Evolutionary conservation across 306 rosid genomes (phyloP), one percentile per base, ranked within the genome.

Genomic region (Cucumis sativus): DNA sequence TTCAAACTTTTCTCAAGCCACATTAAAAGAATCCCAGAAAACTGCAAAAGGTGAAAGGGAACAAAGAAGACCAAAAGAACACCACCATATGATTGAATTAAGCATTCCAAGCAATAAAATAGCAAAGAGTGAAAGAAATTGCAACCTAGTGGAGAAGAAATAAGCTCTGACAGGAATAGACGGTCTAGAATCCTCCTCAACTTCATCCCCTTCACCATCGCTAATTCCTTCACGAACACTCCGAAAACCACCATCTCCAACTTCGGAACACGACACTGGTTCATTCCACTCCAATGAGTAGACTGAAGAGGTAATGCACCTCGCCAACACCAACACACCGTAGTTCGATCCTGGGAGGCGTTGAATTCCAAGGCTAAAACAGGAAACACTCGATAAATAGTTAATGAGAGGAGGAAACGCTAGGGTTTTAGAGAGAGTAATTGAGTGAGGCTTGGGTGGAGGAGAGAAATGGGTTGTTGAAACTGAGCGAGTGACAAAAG

Each of bases 151-250:
- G 6, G 99, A 91, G 88, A 91, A 82, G 79, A 96, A 91, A 79
- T 79, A 92, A 55, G 99, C 99, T 80, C 93, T 80, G 51, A 96
- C 99, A 30, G 93, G 98, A 83, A 96, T 92, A 8, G 80, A 78
- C 71, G 87, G 88, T 54, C 82, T 84, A 16, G 86, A 0, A 71
- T 86, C 90, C 13, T 85, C 88, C 51, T 87, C 87, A 11, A 89
- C 75, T 15, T 66, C 78, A 76, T 72, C 88, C 51, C 58, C 82
- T 49, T 47, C 4, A 18, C 75, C 87, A 4, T 85, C 81, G 12
- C 78, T 83, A 33, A 87, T 83, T 83, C 21, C 91, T 8, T 85
- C 88, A 30, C 83, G 83, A 15, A 86, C 75, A 15, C 63, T 66
- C 71, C 79, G 87, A 52, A 55, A 80, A 62, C 37, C 2, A 10